These are phyloP conservation scores for Pezicula carpinea DNA, from an alignment of 2,329 filamentous ascomycete species.

Conservation along the genomic window DNA sequence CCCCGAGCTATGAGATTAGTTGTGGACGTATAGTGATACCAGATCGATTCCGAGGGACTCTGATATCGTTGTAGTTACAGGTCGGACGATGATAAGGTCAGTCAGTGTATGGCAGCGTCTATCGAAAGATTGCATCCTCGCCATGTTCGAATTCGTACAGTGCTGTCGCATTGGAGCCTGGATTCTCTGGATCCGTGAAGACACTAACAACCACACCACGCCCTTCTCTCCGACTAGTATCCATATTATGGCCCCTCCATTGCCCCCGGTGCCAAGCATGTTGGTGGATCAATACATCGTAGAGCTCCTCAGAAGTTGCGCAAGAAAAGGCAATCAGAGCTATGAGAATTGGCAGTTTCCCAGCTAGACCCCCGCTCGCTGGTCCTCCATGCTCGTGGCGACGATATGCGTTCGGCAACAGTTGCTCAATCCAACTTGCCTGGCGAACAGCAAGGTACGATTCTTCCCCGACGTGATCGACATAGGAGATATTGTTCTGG, in stretches of 20 bases:
- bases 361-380: conserved; percentile 12
- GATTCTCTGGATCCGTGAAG: conserved; percentile 23
- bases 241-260: conserved; percentile 12
- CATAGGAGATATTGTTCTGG: conserved; percentile 4
- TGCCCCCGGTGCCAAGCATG: conserved; percentile 11
- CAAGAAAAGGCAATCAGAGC: conserved; percentile 24
- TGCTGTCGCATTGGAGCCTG: conserved; percentile 12
- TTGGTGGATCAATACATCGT: conserved; percentile 8
- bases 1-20: no score
- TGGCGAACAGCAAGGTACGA: conserved; percentile 8
- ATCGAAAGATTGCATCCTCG: background rate
- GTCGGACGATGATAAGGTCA: no score
- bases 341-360: conserved; percentile 17
- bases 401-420: conserved; percentile 11
- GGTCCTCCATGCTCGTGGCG: background rate
- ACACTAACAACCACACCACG: conserved; percentile 21
- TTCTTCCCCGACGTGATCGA: conserved; percentile 1
- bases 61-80: no score
- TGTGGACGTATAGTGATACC: no score
- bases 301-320: background rate
- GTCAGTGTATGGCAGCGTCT: no score
- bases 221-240: conserved; percentile 12
- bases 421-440: conserved; percentile 11
- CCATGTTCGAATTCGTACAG: conserved; percentile 17
- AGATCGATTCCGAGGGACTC: no score